Evolutionary conservation across 2,329 filamentous ascomycete species (phyloP), one percentile per base, ranked within the genome.

Genomic region (Colletotrichum filicis): DNA sequence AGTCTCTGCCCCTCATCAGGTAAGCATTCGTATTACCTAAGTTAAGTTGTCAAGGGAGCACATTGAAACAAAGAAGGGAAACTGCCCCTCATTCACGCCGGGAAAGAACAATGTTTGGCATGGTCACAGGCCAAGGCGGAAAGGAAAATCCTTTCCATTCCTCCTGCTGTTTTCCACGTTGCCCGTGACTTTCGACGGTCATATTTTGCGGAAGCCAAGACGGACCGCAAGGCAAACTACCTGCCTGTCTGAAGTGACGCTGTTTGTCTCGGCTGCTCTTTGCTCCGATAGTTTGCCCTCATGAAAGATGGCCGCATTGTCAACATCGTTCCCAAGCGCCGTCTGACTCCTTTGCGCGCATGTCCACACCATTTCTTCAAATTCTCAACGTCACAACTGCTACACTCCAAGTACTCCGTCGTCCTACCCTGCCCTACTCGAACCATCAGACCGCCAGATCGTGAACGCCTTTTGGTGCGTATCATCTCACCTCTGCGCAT

Each of bases 181-280:
- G n/a, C 28, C 28, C 26, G 49, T 22, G 6, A 24, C 6, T 11
- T 19, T 14, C 61, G 12, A 30, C n/a, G 9, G 28, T 6, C 16
- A 14, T 22, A 42, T 35, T 28, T 57, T 53, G 11, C 66, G 65
- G 65, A 59, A 63, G 65, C 69, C 59, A 68, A 64, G 59, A 59
- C 28, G 63, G 63, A 4, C 57, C 56, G 63, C 8, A 37, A 49
- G 67, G 49, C 30, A 56, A 55, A 32, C 16, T 62, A 61, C 58
- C 37, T 42, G 37, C 37, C 37, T 19, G 16, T 26, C 22, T n/a
- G 35, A 14, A 30, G 22, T 19, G 24, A 32, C 52, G 16, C 19
- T 46, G 35, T 57, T 35, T 64, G 59, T 65, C 52, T 65, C 66
- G 52, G 63, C 53, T 49, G 6, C 53, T 16, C 24, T 19, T n/a